Percentiles rank a stretch among this genome's conserved stretches.
Evolutionary conservation across 805 yeast genomes (phyloP).

Genomic region (Metschnikowia santaceciliae): DNA sequence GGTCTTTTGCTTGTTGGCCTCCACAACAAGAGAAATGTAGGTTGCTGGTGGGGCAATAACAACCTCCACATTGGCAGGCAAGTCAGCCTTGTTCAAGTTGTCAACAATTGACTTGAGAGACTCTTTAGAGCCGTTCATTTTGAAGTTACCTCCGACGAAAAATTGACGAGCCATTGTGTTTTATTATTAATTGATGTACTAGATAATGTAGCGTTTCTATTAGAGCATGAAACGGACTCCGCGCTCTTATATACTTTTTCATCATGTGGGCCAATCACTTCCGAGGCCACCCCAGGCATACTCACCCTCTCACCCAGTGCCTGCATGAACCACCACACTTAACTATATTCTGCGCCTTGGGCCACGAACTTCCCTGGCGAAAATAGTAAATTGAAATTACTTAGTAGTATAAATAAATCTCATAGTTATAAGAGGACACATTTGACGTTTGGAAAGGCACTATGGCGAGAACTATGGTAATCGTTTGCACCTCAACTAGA

Average conservation of each 20-base stretch:
- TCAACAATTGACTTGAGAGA: conserved; percentile 82
- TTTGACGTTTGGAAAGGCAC: too few species aligned
- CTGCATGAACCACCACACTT: conserved; percentile 1
- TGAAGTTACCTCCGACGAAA: conserved; percentile 99
- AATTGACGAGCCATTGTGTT: conserved; percentile 72
- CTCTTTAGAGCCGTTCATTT: conserved; percentile 92
- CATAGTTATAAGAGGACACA: too few species aligned
- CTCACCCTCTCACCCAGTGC: not conserved
- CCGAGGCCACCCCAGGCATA: conserved; percentile 12
- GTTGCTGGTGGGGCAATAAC: conserved; percentile 96
- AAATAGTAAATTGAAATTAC: not conserved
- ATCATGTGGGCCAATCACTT: conserved; percentile 10
- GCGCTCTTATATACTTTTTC: conserved; percentile 9
- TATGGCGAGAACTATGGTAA: not conserved
- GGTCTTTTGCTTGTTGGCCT: conserved; percentile 61
- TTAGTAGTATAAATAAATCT: not conserved
- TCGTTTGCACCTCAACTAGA: not conserved
- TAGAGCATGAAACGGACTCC: not conserved
- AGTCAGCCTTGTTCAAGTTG: conserved; percentile 70
- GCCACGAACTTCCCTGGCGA: not conserved
- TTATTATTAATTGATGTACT: not conserved
- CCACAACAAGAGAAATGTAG: conserved; percentile 75
- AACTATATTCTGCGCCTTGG: conserved; percentile 1
- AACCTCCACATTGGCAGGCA: conserved; percentile 81
- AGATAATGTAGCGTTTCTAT: not conserved